A percentile compares a stretch with the other conserved stretches of the same genome.
phyloP scores from a whole-genome alignment of 73 alveolate species.

The Paramecium sonneborni region DNA sequence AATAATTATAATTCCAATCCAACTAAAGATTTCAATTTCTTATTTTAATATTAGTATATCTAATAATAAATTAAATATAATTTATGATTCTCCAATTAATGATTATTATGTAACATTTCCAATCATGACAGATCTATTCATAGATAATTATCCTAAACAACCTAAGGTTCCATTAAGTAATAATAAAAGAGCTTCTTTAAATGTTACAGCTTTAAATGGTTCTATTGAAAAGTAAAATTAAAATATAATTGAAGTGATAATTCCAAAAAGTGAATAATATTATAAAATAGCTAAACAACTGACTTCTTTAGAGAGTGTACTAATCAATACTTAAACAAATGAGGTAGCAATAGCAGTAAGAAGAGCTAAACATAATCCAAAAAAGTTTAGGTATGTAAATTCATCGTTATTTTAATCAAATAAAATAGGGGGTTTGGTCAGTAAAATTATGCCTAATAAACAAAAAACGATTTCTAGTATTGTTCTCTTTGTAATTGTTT shows the following conservation, averaged over 20 bases:
- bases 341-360: not conserved
- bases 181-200: not conserved
- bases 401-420: not conserved
- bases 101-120: not conserved
- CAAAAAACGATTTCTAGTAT: not conserved
- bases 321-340: not conserved
- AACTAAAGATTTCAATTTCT: not conserved
- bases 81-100: not conserved
- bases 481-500: not conserved
- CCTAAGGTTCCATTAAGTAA: not conserved
- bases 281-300: not conserved
- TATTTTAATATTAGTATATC: not conserved
- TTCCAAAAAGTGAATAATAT: not conserved
- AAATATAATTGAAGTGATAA: not conserved
- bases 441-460: not conserved
- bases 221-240: not conserved
- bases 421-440: not conserved
- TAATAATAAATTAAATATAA: not conserved
- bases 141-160: not conserved
- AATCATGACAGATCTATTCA: slow-evolving; percentile 5
- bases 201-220: not conserved
- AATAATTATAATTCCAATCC: not conserved
- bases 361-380: slow-evolving; percentile 19
- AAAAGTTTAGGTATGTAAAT: not conserved
- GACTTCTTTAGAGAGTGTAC: not conserved